Evolutionary conservation across 2,329 filamentous ascomycete genomes (phyloP), one percentile per base, ranked within the genome.

Genomic region (Exophiala sp.): DNA sequence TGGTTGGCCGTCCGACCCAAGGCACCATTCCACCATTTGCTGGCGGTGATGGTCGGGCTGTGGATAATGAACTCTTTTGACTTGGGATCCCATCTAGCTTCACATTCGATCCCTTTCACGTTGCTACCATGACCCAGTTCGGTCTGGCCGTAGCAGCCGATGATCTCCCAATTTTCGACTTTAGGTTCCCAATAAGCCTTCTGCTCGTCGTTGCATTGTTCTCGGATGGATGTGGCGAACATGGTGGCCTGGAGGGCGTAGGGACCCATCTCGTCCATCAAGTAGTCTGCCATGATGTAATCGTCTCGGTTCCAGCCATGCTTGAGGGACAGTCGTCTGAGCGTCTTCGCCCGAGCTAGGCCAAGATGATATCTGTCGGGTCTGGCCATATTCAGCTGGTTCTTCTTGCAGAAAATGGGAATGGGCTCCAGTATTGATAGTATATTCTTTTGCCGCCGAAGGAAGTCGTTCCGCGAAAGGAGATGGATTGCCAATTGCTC

Each of bases 11-110:
- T 78, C 20, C 76, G 68, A 1, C 77, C 77, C 67, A 80, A 70
- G 1, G 72, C 72, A 1, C 77, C 78, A 63, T 80, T 79, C 77
- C 78, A 80, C 77, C 76, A 80, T 65, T 80, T 80, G 60, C 73
- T 78, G 1, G 78, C 74, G 1, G 77, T 79, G 16, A 80, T 63
- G 21, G 74, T 75, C 9, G 78, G 78, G 57, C 76, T 79, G 63
- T 79, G 76, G 11, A 80, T 68, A 32, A 75, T 66, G 54, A 80
- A 80, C 33, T 77, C 71, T 54, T 75, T 74, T 5, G 66, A 67
- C 21, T 67, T 61, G 1, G 67, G 66, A 59, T 78, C 72, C 73
- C 75, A 80, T 32, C 66, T 72, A 1, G 77, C 77, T 43, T 73
- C 65, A 11, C 73, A 74, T 56, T 80, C 77, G 10, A 80, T 60